Conservation (phyloP, 192 early-diverging fungal species). For the Linderina pennispora region DNA sequence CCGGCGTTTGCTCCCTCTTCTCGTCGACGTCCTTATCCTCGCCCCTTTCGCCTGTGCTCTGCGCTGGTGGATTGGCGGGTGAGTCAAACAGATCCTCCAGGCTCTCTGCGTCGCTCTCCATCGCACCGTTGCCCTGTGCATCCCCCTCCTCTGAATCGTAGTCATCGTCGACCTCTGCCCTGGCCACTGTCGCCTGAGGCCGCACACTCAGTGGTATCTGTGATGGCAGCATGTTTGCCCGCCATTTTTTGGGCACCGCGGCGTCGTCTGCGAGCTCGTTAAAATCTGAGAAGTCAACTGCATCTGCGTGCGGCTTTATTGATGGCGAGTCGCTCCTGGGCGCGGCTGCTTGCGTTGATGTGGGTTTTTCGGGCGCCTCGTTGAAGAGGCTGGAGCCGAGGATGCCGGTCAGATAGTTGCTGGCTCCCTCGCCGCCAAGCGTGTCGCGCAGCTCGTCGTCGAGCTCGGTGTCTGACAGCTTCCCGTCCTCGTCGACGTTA, state of each 20-base stretch:
- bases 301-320: constrained; percentile 59
- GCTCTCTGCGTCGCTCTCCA: constrained; percentile 33
- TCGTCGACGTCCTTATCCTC: too few species aligned
- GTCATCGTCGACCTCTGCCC: constrained; percentile 52
- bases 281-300: constrained; percentile 79
- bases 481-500: constrained; percentile 84
- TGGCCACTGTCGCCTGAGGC: constrained; percentile 4
- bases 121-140: background rate
- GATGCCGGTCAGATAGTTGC: constrained; percentile 19
- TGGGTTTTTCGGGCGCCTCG: constrained; percentile 8
- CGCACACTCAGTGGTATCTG: constrained; percentile 10
- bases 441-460: constrained; percentile 47
- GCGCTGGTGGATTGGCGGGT: too few species aligned
- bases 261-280: constrained; percentile 73
- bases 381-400: constrained; percentile 28
- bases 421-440: constrained; percentile 30
- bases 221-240: background rate
- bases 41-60: too few species aligned
- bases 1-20: too few species aligned
- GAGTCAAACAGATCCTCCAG: constrained; percentile 48
- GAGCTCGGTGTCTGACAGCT: constrained; percentile 59
- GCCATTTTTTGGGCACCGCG: constrained; percentile 22
- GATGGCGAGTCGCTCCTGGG: too few species aligned
- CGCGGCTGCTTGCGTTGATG: constrained; percentile 16
- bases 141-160: constrained; percentile 47